phyloP scores from a whole-genome alignment of 306 rosid genomes.

The Rubus idaeus region DNA sequence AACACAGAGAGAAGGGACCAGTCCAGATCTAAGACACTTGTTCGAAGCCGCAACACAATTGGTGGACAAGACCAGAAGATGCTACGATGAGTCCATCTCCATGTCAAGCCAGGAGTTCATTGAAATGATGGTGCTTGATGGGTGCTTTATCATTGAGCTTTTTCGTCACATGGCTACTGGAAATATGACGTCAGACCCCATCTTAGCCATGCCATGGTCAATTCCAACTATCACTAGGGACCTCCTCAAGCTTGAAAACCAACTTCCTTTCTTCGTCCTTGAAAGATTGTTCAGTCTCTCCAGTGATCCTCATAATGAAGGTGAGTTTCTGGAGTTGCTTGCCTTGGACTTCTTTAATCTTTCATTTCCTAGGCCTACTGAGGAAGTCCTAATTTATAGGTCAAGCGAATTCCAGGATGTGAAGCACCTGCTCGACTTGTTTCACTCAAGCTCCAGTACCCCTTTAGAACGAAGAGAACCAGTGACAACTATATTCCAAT shows the following conservation, averaged over 20 bases:
- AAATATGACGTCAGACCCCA: not conserved
- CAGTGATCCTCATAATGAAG: not conserved
- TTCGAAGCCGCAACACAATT: not conserved
- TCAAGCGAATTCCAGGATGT: not conserved
- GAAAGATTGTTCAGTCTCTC: not conserved
- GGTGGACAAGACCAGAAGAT: not conserved
- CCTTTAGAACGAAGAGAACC: not conserved
- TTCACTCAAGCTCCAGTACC: not conserved
- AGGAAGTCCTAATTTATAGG: not conserved
- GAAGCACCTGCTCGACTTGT: not conserved
- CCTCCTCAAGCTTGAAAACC: not conserved
- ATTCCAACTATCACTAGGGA: not conserved
- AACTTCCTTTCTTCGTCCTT: not conserved
- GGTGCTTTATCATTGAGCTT: conserved; percentile 1
- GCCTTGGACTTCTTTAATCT: not conserved
- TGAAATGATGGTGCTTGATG: conserved; percentile 7
- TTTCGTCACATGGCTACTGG: not conserved
- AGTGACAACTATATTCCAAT: not conserved
- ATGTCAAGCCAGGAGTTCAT: not conserved
- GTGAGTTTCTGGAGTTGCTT: not conserved
- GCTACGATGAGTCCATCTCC: not conserved
- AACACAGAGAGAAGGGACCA: too few relatives aligned
- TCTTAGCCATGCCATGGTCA: not conserved
- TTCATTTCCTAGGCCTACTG: not conserved
- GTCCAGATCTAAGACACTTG: not conserved